These are phyloP conservation scores for Leishmania turanica DNA, from an alignment of 208 protist species.

Conservation along the genomic window DNA sequence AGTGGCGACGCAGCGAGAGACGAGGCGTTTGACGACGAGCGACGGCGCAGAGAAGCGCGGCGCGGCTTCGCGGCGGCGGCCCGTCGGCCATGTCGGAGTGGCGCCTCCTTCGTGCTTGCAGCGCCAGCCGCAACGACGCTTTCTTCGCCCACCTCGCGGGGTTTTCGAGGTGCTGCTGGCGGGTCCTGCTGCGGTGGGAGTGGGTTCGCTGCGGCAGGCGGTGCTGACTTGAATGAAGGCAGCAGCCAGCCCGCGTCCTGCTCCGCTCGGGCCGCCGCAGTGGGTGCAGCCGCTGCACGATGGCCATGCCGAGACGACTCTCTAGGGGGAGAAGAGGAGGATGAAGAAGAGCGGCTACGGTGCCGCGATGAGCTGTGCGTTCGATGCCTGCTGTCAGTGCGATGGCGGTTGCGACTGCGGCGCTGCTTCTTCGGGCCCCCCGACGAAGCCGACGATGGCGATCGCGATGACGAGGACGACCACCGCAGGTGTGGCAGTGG, in stretches of 20 bases:
- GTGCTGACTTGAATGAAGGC: not conserved
- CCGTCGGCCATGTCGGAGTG: not conserved
- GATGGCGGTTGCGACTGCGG: not conserved
- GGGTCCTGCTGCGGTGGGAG: not conserved
- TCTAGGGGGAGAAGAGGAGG: not conserved
- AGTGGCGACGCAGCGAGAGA: not conserved
- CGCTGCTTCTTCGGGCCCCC: not conserved
- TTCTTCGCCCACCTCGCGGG: not conserved
- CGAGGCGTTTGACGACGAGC: slow-evolving; percentile 2
- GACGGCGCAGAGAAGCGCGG: slow-evolving; percentile 13
- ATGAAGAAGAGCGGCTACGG: not conserved
- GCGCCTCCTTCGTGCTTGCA: not conserved
- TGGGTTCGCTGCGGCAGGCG: not conserved
- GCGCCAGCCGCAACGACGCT: not conserved
- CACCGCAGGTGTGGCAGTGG: slow-evolving; percentile 18
- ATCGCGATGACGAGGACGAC: slow-evolving; percentile 8
- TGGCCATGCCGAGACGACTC: not conserved
- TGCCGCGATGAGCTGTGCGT: not conserved
- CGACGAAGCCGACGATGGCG: slow-evolving; percentile 3
- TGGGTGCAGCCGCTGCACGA: not conserved
- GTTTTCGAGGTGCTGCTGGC: not conserved
- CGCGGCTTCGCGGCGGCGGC: slow-evolving; percentile 3
- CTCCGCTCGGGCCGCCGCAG: not conserved
- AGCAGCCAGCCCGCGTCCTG: not conserved
- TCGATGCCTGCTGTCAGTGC: not conserved